Percentiles rank a stretch among this genome's conserved stretches.
These are phyloP conservation scores for Chalciporus pseudorubinellus DNA, from an alignment of 768 basidiomycete species.

Conservation along the genomic window DNA sequence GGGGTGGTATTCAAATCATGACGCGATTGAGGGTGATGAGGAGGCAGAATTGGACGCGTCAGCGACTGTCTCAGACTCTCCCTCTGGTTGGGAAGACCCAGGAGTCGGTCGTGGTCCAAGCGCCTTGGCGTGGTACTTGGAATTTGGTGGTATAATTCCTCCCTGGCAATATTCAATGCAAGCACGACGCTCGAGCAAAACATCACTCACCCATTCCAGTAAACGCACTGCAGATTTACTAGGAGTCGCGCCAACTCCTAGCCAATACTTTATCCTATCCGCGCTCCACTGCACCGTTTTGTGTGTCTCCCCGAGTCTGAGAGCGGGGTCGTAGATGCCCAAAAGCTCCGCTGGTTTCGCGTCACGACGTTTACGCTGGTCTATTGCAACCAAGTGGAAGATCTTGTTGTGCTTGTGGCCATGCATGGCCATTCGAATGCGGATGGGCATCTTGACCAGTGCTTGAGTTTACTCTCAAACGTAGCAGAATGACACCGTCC, in stretches of 20 bases:
- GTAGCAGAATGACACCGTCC: too few species aligned
- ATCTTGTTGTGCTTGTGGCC: slow-evolving; percentile 71
- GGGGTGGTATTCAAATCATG: slow-evolving; percentile 12
- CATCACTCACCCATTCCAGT: slow-evolving; percentile 61
- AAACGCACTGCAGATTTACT: slow-evolving; percentile 73
- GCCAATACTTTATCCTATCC: slow-evolving; percentile 87
- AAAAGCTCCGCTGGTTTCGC: slow-evolving; percentile 86
- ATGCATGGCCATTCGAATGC: slow-evolving; percentile 82
- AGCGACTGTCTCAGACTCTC: neutral
- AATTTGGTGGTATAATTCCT: slow-evolving; percentile 55
- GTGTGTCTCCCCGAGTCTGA: slow-evolving; percentile 45
- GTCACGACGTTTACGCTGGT: slow-evolving; percentile 68
- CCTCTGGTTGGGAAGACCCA: slow-evolving; percentile 1
- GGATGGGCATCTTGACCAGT: slow-evolving; percentile 62
- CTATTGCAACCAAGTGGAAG: slow-evolving; percentile 84
- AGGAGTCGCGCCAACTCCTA: slow-evolving; percentile 80
- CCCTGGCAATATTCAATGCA: slow-evolving; percentile 42
- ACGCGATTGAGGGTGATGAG: neutral
- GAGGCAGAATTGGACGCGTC: neutral
- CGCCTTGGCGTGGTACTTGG: slow-evolving; percentile 50
- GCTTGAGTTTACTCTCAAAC: neutral
- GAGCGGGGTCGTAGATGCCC: slow-evolving; percentile 78
- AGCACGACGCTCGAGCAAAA: neutral
- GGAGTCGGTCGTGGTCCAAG: slow-evolving; percentile 15
- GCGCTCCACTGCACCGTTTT: slow-evolving; percentile 90